phyloP scores from a whole-genome alignment of 1,139 yeast species.

The Kurtzmaniella quercitrusa region DNA sequence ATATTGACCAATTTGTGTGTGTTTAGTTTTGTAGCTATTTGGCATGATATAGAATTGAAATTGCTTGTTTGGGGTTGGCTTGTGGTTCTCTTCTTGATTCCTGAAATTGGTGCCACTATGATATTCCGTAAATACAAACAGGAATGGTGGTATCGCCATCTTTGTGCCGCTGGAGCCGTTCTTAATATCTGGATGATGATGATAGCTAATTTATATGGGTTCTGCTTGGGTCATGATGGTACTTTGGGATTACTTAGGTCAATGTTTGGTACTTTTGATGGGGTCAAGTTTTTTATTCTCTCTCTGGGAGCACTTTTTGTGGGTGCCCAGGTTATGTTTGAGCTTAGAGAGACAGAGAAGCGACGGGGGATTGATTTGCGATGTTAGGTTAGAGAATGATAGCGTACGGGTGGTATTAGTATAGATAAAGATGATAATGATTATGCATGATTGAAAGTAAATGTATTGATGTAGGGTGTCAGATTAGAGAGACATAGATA shows the following conservation, averaged over 20 bases:
- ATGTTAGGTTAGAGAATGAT: slow-evolving; percentile 40
- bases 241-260: slow-evolving; percentile 59
- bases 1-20: slow-evolving; percentile 76
- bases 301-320: slow-evolving; percentile 71
- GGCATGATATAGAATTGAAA: slow-evolving; percentile 95
- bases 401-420: not conserved
- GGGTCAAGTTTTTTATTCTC: slow-evolving; percentile 60
- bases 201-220: slow-evolving; percentile 92
- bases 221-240: slow-evolving; percentile 89
- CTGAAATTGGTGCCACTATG: slow-evolving; percentile 70
- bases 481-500: too few species aligned
- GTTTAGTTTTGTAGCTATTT: slow-evolving; percentile 94
- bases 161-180: slow-evolving; percentile 86
- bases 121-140: slow-evolving; percentile 37
- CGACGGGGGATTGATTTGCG: slow-evolving; percentile 78
- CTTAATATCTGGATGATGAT: slow-evolving; percentile 96
- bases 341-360: slow-evolving; percentile 79
- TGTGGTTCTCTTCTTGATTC: slow-evolving; percentile 80
- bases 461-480: too few species aligned
- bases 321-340: slow-evolving; percentile 93
- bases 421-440: too few species aligned
- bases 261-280: slow-evolving; percentile 67
- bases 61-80: slow-evolving; percentile 95
- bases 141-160: slow-evolving; percentile 72
- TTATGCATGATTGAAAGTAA: too few species aligned